Conservation (phyloP, 257 asterid genomes). For the Echium plantagineum region DNA sequence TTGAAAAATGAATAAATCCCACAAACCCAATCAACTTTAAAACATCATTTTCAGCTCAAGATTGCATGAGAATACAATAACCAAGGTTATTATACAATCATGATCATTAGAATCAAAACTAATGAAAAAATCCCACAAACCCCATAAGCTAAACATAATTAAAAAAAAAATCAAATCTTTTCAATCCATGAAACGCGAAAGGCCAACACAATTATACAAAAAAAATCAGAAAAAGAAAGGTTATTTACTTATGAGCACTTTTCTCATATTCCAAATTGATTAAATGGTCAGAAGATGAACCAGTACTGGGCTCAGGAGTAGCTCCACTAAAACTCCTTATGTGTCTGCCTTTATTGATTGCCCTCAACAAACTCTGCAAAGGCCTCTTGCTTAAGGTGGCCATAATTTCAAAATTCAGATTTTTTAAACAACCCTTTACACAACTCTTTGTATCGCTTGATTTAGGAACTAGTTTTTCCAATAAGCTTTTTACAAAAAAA, state of each 20-base stretch:
- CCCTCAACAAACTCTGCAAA: conserved; percentile 22
- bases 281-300: conserved; percentile 48
- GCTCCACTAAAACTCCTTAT: conserved; percentile 33
- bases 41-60: too few relatives aligned
- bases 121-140: neutral
- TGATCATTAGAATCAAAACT: neutral
- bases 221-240: neutral
- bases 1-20: too few relatives aligned
- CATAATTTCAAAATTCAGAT: neutral
- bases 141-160: neutral
- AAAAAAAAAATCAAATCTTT: neutral
- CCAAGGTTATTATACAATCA: too few relatives aligned
- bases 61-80: too few relatives aligned
- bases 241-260: conserved; percentile 79
- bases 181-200: neutral
- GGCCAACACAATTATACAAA: neutral
- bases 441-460: too few relatives aligned
- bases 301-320: conserved; percentile 31
- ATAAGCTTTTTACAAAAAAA: too few relatives aligned
- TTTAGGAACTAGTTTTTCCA: too few relatives aligned
- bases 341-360: conserved; percentile 27
- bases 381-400: conserved; percentile 45
- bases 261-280: conserved; percentile 57
- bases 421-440: too few relatives aligned
- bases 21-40: too few relatives aligned